These are phyloP conservation scores for Saccharomycopsis hybrid DNA, from an alignment of 1,139 yeast genomes.

Conservation along the genomic window DNA sequence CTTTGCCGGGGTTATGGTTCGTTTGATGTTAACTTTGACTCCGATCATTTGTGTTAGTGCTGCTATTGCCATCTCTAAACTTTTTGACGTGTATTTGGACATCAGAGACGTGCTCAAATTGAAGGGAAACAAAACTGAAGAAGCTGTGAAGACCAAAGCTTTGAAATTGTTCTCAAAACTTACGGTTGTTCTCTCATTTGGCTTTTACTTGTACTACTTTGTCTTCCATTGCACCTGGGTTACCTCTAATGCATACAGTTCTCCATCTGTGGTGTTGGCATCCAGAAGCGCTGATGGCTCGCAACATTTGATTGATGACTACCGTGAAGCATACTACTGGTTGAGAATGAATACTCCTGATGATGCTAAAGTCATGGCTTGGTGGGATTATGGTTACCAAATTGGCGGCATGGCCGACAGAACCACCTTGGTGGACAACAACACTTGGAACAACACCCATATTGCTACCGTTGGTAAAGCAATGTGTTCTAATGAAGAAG, in stretches of 20 bases:
- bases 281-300: slow-evolving; percentile 82
- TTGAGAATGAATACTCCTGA: slow-evolving; percentile 95
- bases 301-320: slow-evolving; percentile 83
- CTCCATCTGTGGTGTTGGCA: slow-evolving; percentile 95
- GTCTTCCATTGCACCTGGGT: slow-evolving; percentile 98
- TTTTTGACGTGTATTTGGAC: slow-evolving; percentile 79
- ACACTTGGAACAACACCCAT: slow-evolving; percentile 99
- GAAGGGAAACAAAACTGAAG: slow-evolving; percentile 12
- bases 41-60: slow-evolving; percentile 92
- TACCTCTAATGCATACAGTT: slow-evolving; percentile 89
- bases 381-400: slow-evolving; percentile 99
- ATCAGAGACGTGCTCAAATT: slow-evolving; percentile 41
- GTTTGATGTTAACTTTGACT: slow-evolving; percentile 93
- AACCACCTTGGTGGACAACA: slow-evolving; percentile 96
- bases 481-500: slow-evolving; percentile 85
- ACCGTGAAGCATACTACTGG: slow-evolving; percentile 99
- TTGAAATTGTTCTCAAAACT: slow-evolving; percentile 47
- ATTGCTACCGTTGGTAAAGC: slow-evolving; percentile 99
- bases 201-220: slow-evolving; percentile 70
- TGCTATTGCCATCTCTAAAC: slow-evolving; percentile 78
- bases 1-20: slow-evolving; percentile 99
- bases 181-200: slow-evolving; percentile 63
- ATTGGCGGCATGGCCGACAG: slow-evolving; percentile 99
- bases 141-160: slow-evolving; percentile 5
- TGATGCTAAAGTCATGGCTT: slow-evolving; percentile 93